These are phyloP conservation scores for Hypomyces perniciosus DNA, from an alignment of 2,329 filamentous ascomycete genomes.

Conservation along the genomic window DNA sequence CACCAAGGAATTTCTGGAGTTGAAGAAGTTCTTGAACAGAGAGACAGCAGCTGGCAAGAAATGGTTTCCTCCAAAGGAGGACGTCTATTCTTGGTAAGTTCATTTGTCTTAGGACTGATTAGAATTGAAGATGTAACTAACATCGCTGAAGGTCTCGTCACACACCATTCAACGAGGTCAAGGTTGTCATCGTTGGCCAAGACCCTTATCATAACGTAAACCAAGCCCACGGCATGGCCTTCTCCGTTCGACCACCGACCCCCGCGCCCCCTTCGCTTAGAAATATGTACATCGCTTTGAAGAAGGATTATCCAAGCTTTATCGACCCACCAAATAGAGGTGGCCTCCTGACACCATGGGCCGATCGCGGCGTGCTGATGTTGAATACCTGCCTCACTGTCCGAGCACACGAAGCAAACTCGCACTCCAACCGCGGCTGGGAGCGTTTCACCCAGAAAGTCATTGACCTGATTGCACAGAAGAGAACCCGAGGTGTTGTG, in stretches of 20 bases:
- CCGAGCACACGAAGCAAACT: slow-evolving; percentile 79
- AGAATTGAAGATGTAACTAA: neutral
- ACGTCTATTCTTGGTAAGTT: slow-evolving; percentile 88
- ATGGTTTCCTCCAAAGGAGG: slow-evolving; percentile 79
- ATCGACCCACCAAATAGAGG: slow-evolving; percentile 66
- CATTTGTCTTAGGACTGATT: neutral
- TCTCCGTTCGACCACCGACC: slow-evolving; percentile 87
- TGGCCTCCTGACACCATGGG: slow-evolving; percentile 88
- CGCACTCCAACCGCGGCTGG: slow-evolving; percentile 83
- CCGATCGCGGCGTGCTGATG: slow-evolving; percentile 84
- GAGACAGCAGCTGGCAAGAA: slow-evolving; percentile 70
- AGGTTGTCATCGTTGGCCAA: slow-evolving; percentile 89
- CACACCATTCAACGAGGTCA: slow-evolving; percentile 82
- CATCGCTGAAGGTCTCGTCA: slow-evolving; percentile 71
- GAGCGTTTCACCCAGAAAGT: slow-evolving; percentile 87
- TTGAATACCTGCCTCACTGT: slow-evolving; percentile 95
- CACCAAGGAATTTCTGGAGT: slow-evolving; percentile 70
- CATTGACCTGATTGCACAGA: slow-evolving; percentile 78
- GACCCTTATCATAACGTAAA: slow-evolving; percentile 95
- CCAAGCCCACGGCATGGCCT: slow-evolving; percentile 93
- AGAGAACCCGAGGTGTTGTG: slow-evolving; percentile 74
- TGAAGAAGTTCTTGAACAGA: slow-evolving; percentile 80
- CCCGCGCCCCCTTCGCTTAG: slow-evolving; percentile 80
- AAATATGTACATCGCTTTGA: slow-evolving; percentile 88
- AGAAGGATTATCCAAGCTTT: slow-evolving; percentile 83